Conservation (phyloP, 139 green algal species). For the Volvox africanus region DNA sequence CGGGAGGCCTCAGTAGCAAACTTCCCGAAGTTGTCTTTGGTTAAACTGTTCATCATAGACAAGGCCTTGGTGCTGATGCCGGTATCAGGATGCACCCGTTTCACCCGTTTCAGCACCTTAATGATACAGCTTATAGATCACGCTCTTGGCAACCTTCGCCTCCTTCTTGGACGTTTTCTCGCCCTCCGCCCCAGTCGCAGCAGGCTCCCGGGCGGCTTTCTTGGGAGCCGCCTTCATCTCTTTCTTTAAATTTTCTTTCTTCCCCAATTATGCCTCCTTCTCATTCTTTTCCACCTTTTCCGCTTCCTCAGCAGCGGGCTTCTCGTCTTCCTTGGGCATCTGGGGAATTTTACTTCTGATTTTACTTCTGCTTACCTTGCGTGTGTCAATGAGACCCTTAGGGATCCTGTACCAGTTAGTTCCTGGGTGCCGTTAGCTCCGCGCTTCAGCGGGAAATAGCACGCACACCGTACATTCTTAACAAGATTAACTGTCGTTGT, state of each 20-base stretch:
- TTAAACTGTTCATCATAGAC: constrained; percentile 90
- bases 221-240: constrained; percentile 19
- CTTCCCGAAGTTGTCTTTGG: constrained; percentile 91
- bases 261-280: background rate
- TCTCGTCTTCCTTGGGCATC: constrained; percentile 25
- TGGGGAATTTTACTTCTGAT: background rate
- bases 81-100: constrained; percentile 95
- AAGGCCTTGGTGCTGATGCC: constrained; percentile 97
- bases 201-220: constrained; percentile 9
- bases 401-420: too few species aligned
- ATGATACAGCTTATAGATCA: constrained; percentile 99
- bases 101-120: constrained; percentile 94
- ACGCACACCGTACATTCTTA: too few species aligned
- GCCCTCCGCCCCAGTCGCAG: background rate
- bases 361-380: too few species aligned
- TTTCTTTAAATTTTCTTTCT: background rate
- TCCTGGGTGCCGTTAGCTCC: too few species aligned
- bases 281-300: constrained; percentile 1
- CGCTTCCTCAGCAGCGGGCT: background rate
- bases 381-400: too few species aligned
- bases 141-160: constrained; percentile 34
- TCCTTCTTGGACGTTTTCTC: constrained; percentile 17
- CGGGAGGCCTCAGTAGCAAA: constrained; percentile 83
- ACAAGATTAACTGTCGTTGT: too few species aligned
- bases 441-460: too few species aligned